Base-by-base conservation (phyloP, 192 early-diverging fungal genomes). In the Chytriomyces confervae region DNA sequence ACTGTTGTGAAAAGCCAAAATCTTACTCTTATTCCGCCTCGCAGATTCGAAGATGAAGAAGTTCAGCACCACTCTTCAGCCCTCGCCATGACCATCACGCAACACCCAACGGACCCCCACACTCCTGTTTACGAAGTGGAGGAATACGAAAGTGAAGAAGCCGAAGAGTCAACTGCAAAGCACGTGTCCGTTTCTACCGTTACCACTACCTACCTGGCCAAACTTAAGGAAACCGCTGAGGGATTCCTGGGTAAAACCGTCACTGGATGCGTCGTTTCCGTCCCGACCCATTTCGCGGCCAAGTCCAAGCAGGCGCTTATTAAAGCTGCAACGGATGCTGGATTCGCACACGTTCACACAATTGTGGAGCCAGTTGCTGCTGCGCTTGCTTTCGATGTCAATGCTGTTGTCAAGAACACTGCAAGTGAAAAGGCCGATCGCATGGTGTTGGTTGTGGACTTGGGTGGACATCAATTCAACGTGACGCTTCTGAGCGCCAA, bases 341-440 rank as follows among this genome's bases (percentile, higher is more conserved):
- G 95, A 18, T 90, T 98, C 78, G 86, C 86, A 47, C 88, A 93
- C 27, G 85, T 93, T 62, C 93, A 93, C 87, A 88, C 94, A 60
- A 88, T 98, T 24, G 85, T 91, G 48, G 97, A 98, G 84, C 94
- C 97, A 43, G 89, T 92, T 73, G 96, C 96, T 43, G 95, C 95
- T 68, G 94, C 91, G 50, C 84, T 98, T 65, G 91, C 94, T 60
- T 98, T 95, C 77, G 90, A 93, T 66, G 79, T 91, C 72, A 49
- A 61, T 89, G 24, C 67, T 16, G 66, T 64, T 43, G 49, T 67
- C 44, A 77, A 81, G 66, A 65, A 60, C n/a, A 72, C 46, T 8
- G 48, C 67, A 20, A 83, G 85, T 72, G 76, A 73, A 85, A 86
- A 86, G 81, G 11, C 24, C 53, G 96, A 98, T 79, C 90, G 89